These are phyloP conservation scores for Wickerhamomyces subpelliculosus DNA, from an alignment of 805 yeast species.

Conservation along the genomic window DNA sequence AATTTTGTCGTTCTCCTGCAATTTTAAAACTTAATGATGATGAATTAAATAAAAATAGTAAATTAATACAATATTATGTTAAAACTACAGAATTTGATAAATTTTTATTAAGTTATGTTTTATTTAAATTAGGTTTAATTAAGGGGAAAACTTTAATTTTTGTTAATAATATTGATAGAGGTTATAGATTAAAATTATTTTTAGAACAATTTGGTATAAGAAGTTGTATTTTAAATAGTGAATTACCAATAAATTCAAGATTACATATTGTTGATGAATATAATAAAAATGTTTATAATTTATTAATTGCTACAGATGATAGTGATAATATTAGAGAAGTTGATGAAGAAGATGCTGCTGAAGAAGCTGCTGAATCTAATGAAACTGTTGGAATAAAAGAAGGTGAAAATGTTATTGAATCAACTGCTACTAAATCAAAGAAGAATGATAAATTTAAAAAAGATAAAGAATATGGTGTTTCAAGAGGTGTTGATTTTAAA, in stretches of 20 bases:
- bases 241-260: slow-evolving; percentile 87
- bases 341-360: slow-evolving; percentile 35
- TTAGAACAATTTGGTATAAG: slow-evolving; percentile 92
- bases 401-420: slow-evolving; percentile 13
- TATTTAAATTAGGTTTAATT: slow-evolving; percentile 79
- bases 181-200: slow-evolving; percentile 84
- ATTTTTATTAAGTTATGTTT: slow-evolving; percentile 83
- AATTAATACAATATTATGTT: slow-evolving; percentile 79
- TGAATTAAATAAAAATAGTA: slow-evolving; percentile 41
- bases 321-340: slow-evolving; percentile 51
- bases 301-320: slow-evolving; percentile 94
- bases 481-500: slow-evolving; percentile 94
- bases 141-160: slow-evolving; percentile 88
- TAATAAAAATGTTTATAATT: slow-evolving; percentile 79
- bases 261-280: slow-evolving; percentile 93
- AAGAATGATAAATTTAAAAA: slow-evolving; percentile 27
- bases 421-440: slow-evolving; percentile 7
- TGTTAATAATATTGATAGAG: slow-evolving; percentile 92
- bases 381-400: too few species aligned
- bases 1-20: slow-evolving; percentile 80
- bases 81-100: slow-evolving; percentile 87
- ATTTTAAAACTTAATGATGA: slow-evolving; percentile 74
- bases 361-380: too few species aligned
- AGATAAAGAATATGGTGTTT: slow-evolving; percentile 84
- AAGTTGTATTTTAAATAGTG: slow-evolving; percentile 84